Conservation (phyloP, 73 alveolate species). For the Paramecium caudatum region DNA sequence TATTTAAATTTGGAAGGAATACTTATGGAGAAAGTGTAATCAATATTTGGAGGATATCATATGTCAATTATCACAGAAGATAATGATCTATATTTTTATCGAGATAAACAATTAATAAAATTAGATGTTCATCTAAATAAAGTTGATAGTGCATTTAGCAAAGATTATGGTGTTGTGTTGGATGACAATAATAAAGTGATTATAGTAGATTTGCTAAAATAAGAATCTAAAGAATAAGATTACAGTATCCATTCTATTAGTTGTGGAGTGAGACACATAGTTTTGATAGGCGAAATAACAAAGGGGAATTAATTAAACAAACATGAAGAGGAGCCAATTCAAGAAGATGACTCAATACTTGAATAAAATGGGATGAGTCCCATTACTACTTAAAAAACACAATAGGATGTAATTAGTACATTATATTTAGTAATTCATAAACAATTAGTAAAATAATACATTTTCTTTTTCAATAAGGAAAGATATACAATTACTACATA, state of each 20-base stretch:
- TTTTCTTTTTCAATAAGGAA: slow-evolving; percentile 52
- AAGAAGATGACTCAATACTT: slow-evolving; percentile 6
- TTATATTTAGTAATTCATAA: not conserved
- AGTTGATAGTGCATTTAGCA: slow-evolving; percentile 45
- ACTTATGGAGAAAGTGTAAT: not conserved
- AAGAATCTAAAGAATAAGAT: not conserved
- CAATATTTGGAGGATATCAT: slow-evolving; percentile 43
- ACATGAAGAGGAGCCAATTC: not conserved
- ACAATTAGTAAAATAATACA: slow-evolving; percentile 42
- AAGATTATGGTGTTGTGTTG: slow-evolving; percentile 3
- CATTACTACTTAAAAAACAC: not conserved
- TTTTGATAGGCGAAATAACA: not conserved
- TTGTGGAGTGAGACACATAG: slow-evolving; percentile 39
- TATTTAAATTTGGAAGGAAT: not conserved
- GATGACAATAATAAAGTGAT: not conserved
- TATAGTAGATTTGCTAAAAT: not conserved
- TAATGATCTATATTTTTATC: not conserved
- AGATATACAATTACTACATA: not conserved
- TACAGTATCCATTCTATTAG: slow-evolving; percentile 1
- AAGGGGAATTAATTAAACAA: not conserved
- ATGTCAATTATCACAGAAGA: slow-evolving; percentile 22
- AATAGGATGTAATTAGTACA: not conserved
- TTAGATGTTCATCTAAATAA: not conserved
- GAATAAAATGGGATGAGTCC: slow-evolving; percentile 47
- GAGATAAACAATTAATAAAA: not conserved